phyloP scores from a whole-genome alignment of 352 stramenopile species.

The Phytopythium mirpurense region DNA sequence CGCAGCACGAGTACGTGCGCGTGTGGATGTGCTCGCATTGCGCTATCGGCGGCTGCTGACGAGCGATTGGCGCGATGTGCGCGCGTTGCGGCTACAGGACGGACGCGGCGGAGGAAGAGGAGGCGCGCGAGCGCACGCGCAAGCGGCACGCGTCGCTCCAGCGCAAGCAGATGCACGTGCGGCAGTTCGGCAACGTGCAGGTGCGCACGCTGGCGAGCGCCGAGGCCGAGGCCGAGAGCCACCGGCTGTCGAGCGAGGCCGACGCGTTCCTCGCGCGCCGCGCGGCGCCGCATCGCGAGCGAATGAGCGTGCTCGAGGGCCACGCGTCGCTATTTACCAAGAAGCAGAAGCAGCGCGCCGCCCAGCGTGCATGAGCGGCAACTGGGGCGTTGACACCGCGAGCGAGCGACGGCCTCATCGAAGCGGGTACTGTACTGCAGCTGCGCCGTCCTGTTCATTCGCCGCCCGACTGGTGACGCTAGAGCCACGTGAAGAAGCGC shows the following conservation, averaged over 20 bases:
- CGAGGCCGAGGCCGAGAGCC: constrained; percentile 22
- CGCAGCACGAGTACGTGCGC: constrained; percentile 43
- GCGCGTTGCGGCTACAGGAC: constrained; percentile 21
- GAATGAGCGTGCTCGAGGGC: constrained; percentile 67
- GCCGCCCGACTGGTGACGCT: too few relatives aligned
- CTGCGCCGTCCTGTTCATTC: too few relatives aligned
- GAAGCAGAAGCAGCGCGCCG: constrained; percentile 49
- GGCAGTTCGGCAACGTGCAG: constrained; percentile 68
- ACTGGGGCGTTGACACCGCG: too few relatives aligned
- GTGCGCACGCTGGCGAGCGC: constrained; percentile 62
- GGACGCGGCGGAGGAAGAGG: constrained; percentile 42
- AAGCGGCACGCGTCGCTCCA: constrained; percentile 17
- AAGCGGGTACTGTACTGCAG: too few relatives aligned
- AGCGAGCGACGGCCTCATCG: too few relatives aligned
- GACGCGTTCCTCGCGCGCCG: constrained; percentile 48
- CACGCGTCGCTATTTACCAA: constrained; percentile 67
- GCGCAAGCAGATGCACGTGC: constrained; percentile 53
- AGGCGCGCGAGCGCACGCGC: constrained; percentile 14
- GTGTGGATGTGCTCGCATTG: neutral
- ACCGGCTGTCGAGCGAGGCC: constrained; percentile 36
- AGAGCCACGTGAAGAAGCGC: too few relatives aligned
- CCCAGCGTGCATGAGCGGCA: constrained; percentile 4
- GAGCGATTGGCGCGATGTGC: neutral
- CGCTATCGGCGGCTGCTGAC: neutral
- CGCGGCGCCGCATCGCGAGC: constrained; percentile 38